phyloP scores from a whole-genome alignment of 352 stramenopile genomes.

The Phytopythium mirpurense region DNA sequence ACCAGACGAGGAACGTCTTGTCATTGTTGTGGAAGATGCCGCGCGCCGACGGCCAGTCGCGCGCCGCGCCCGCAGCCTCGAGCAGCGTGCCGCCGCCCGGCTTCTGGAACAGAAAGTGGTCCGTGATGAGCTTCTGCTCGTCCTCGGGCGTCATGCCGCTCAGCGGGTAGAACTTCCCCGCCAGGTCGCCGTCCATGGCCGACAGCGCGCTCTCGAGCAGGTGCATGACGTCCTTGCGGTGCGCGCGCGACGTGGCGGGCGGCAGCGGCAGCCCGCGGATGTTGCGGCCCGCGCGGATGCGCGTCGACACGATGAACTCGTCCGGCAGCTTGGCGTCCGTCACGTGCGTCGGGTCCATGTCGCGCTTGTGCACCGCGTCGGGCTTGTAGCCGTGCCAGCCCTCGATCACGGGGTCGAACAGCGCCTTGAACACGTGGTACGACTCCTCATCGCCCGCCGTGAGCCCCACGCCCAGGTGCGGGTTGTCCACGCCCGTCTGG shows the following conservation, averaged over 20 bases:
- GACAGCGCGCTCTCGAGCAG: conserved; percentile 74
- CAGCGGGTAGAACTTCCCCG: conserved; percentile 82
- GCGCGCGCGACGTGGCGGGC: conserved; percentile 68
- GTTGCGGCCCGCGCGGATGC: conserved; percentile 83
- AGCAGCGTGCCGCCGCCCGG: conserved; percentile 68
- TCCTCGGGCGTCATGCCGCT: conserved; percentile 66
- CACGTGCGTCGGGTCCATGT: conserved; percentile 68
- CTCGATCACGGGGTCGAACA: conserved; percentile 69
- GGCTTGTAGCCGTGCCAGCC: conserved; percentile 68
- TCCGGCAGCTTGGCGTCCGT: conserved; percentile 56
- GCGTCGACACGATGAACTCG: conserved; percentile 71
- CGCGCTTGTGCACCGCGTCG: conserved; percentile 56
- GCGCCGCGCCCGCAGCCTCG: conserved; percentile 51
- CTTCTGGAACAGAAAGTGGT: conserved; percentile 87
- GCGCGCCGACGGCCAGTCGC: conserved; percentile 66
- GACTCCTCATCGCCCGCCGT: conserved; percentile 66
- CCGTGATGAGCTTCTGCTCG: conserved; percentile 66
- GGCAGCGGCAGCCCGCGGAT: conserved; percentile 76
- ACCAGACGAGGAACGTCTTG: conserved; percentile 82
- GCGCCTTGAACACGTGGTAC: conserved; percentile 64
- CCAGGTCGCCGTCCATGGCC: conserved; percentile 61
- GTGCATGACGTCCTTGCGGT: conserved; percentile 85
- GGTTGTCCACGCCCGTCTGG: conserved; percentile 74
- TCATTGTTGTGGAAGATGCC: conserved; percentile 81
- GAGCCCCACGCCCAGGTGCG: conserved; percentile 61